phyloP scores from a whole-genome alignment of 805 yeast genomes.

The Metschnikowia orientalis region DNA sequence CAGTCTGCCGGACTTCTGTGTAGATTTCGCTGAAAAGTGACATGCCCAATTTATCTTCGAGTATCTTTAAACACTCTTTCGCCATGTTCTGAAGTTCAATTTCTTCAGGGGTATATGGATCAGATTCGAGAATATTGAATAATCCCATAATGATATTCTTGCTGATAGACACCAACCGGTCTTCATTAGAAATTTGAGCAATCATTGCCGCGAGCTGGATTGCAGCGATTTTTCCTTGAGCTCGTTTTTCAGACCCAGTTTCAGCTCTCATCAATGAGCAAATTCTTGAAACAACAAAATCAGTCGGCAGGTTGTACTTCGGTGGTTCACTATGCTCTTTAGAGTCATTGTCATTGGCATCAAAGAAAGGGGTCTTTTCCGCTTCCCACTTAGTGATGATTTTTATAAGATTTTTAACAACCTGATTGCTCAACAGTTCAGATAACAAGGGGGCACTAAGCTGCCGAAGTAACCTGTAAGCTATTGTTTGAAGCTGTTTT shows the following conservation, averaged over 20 bases:
- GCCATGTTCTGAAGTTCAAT: conserved; percentile 51
- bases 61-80: conserved; percentile 60
- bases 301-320: conserved; percentile 38
- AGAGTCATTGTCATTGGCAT: conserved; percentile 21
- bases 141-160: conserved; percentile 54
- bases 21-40: conserved; percentile 61
- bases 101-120: conserved; percentile 43
- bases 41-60: conserved; percentile 67
- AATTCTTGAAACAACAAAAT: conserved; percentile 61
- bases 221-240: conserved; percentile 59
- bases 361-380: conserved; percentile 34
- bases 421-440: conserved; percentile 57
- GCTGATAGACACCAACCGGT: conserved; percentile 39
- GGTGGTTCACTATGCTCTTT: conserved; percentile 2
- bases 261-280: conserved; percentile 66
- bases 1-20: conserved; percentile 57
- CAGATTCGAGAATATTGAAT: conserved; percentile 46
- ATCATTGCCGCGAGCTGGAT: conserved; percentile 69
- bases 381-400: conserved; percentile 61
- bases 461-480: conserved; percentile 68
- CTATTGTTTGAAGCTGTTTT: conserved; percentile 60
- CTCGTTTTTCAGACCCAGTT: conserved; percentile 45
- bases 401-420: conserved; percentile 61
- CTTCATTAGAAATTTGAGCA: conserved; percentile 44
- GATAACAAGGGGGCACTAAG: conserved; percentile 73